Evolutionary conservation across 73 alveolate species (phyloP), one percentile per base, ranked within the genome.

Genomic region (Blepharisma stoltei): DNA sequence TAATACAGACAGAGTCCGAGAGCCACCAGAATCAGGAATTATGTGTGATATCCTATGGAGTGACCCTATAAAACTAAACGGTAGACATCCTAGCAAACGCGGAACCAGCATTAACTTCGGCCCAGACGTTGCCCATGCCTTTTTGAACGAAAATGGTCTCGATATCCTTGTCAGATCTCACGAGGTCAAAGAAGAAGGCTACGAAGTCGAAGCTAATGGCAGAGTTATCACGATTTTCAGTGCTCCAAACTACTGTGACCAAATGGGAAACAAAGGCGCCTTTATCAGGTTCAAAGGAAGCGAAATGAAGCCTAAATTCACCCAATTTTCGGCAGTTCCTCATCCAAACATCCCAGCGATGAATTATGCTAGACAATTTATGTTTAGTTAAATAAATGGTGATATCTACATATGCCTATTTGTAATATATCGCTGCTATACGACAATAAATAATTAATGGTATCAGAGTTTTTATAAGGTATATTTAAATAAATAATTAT

Each of bases 231-330:
- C 99, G 46, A 89, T 96, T 53, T 96, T 96, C 83, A 86, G 97
- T 20, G 99, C 99, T 50, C 99, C 99, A 6, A 96, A 96, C 82
- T 96, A 96, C 77, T 96, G 99, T 75, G 99, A 94, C 84, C 93
- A 91, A 82, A 92, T 90, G 97, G 98, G 98, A 45, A 96, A 96
- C 84, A 93, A 94, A 85, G 99, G 99, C 70, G 99, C 98, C 6
- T 89, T 91, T 70, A 82, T 94, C 6, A 87, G 83, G 79, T 92
- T 95, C 71, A 92, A 92, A 50, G 99, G 99, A 6, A 75, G 82
- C 60, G 95, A 92, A 46, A 83, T 95, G 91, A 86, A 84, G 41
- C 98, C 98, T 8, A 75, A 79, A 46, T 91, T 91, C 85, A 75
- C 86, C 18, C 41, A 81, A 70, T 95, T 95, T 80, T 83, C 73